Base-by-base conservation (phyloP, 192 early-diverging fungal species). In the Umbelopsis vinacea region DNA sequence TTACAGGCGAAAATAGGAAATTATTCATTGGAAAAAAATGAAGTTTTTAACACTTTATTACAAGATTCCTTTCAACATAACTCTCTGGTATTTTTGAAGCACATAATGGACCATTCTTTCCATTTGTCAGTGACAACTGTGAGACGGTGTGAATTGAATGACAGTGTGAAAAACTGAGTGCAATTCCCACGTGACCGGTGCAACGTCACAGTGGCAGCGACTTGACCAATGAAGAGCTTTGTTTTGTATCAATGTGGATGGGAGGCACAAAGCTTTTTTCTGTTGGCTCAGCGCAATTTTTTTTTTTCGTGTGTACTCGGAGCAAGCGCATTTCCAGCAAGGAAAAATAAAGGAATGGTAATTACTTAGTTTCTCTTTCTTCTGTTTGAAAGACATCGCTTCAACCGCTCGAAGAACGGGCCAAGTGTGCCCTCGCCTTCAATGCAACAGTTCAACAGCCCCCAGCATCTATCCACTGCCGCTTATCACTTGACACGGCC, bases 261-360 rank as follows among this genome's bases (percentile, higher is more conserved):
- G 35, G 23, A 35, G 17, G 57, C 10, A 19, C 33, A 63, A 63
- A 19, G 57, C 54, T 57, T 63, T 63, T 63, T 63, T 63, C 48
- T n/a, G 57, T 35, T 63, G 57, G 57, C 29, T 54, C 57, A 63
- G 33, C 57, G 57, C 57, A 63, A 63, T 63, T 63, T 63, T 63
- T 63, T n/a, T 55, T 63, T 63, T 63, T 29, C 29, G 29, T 63
- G 57, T 63, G 57, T 29, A 63, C 57, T 63, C 57, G 57, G 57
- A 63, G 57, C 57, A 63, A 43, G 57, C 57, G 57, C 57, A 63
- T 63, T 63, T 63, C 15, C 19, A 63, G 57, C 57, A 63, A 63
- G 57, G 57, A 37, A 63, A 63, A 63, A 53, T 26, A 54, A 63
- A 63, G 33, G 57, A 63, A 63, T 63, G 57, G 57, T 63, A 63